Evolutionary conservation across 768 basidiomycete genomes (phyloP), one percentile per base, ranked within the genome.

Genomic region (Cantharellus anzutake): DNA sequence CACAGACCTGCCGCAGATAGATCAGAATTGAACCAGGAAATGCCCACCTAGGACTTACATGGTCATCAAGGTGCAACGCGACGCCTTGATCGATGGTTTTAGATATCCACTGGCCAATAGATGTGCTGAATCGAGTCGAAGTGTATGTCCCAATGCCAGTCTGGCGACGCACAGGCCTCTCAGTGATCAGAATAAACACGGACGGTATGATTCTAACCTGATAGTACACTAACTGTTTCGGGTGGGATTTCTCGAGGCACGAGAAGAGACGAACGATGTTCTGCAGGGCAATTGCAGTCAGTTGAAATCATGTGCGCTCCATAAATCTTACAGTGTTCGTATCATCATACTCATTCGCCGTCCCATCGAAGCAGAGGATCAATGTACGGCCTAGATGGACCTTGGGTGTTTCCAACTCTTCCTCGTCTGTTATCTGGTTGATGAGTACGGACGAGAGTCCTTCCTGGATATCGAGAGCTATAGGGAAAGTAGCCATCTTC

Each of bases 191-290:
- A 2, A 34, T 14, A n/a, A 4, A 37, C 41, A 0, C 11, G 37
- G 40, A 59, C 57, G 7, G 48, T 48, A 3, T 52, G 56, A 40
- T 39, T 1, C 56, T 5, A 14, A 57, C 56, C 58, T 66, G 67
- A 59, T 66, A 68, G 50, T 68, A 68, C 42, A 60, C 59, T 38
- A 66, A 55, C 62, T 69, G 71, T 37, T 56, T 56, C 29, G 71
- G 66, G 42, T 60, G 57, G 16, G 69, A 69, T 37, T 62, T 67
- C 59, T 66, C 65, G 42, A 72, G 67, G 29, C 73, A 61, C 2
- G 63, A 59, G 62, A 71, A 72, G 5, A 73, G 65, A 44, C 63
- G 64, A 58, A 66, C 65, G 29, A 67, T 16, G 56, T 65, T 66
- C 20, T 29, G 20, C 20, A 1, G 20, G 20, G 20, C 1, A 29